Conservation (phyloP, 768 basidiomycete species). For the Boletus bicolor region DNA sequence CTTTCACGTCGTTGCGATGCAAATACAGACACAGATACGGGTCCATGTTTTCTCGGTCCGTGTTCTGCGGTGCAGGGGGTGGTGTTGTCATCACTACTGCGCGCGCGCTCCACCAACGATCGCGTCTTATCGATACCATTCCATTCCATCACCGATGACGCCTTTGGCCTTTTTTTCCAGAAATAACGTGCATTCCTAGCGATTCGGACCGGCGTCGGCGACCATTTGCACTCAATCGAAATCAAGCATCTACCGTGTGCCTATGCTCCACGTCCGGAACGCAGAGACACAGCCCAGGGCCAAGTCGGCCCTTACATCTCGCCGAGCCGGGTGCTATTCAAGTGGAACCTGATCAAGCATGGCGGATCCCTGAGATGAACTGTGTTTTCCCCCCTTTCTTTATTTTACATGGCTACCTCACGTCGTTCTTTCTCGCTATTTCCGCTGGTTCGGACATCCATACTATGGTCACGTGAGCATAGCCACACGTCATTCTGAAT, state of each 20-base stretch:
- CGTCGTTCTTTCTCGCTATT: background rate
- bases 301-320: background rate
- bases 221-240: background rate
- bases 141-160: background rate
- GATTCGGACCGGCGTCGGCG: background rate
- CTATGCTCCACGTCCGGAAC: background rate
- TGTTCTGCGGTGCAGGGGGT: conserved; percentile 4
- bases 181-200: background rate
- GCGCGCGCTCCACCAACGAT: background rate
- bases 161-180: too few relatives aligned
- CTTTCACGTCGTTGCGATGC: background rate
- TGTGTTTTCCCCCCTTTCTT: background rate
- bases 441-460: background rate
- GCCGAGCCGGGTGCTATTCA: background rate
- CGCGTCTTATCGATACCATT: background rate
- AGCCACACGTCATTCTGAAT: too few relatives aligned
- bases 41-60: conserved; percentile 8
- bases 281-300: conserved; percentile 7
- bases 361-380: background rate
- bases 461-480: too few relatives aligned
- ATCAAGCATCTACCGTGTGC: background rate
- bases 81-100: background rate
- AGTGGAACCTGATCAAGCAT: background rate
- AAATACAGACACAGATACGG: background rate
- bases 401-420: background rate